A percentile compares a stretch with the other conserved stretches of the same genome.
Evolutionary conservation across 257 asterid genomes (phyloP).

Genomic region (Fraxinus pennsylvanica): DNA sequence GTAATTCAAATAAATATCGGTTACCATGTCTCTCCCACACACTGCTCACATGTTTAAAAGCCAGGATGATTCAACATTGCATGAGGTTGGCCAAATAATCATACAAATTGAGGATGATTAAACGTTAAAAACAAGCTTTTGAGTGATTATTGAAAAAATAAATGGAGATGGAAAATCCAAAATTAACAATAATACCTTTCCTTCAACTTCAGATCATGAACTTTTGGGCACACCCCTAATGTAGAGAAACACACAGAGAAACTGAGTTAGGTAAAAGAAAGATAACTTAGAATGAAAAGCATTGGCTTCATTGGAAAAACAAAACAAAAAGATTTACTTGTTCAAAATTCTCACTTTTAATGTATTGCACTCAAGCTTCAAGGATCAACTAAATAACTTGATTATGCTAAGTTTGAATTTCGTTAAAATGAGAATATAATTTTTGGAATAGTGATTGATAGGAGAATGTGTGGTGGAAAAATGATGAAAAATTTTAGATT

Average conservation of each 20-base stretch:
- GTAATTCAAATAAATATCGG: not conserved
- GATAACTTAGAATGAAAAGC: not conserved
- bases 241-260: conserved; percentile 24
- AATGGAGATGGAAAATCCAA: conserved; percentile 2
- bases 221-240: conserved; percentile 83
- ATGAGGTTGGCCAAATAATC: not conserved
- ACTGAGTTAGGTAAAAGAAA: not conserved
- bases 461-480: too few species aligned
- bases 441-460: too few species aligned
- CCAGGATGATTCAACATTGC: not conserved
- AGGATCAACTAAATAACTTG: not conserved
- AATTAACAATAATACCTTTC: conserved; percentile 63
- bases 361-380: not conserved
- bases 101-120: not conserved
- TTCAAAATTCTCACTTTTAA: not conserved
- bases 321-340: not conserved
- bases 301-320: conserved; percentile 11
- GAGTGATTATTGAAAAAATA: not conserved
- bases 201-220: conserved; percentile 92
- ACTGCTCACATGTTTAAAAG: too few species aligned
- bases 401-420: not conserved
- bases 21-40: not conserved
- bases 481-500: too few species aligned
- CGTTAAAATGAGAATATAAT: too few species aligned
- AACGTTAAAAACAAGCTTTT: not conserved